Evolutionary conservation across 2,329 filamentous ascomycete species (phyloP), one percentile per base, ranked within the genome.

Genomic region (Xylaria hypoxylon): DNA sequence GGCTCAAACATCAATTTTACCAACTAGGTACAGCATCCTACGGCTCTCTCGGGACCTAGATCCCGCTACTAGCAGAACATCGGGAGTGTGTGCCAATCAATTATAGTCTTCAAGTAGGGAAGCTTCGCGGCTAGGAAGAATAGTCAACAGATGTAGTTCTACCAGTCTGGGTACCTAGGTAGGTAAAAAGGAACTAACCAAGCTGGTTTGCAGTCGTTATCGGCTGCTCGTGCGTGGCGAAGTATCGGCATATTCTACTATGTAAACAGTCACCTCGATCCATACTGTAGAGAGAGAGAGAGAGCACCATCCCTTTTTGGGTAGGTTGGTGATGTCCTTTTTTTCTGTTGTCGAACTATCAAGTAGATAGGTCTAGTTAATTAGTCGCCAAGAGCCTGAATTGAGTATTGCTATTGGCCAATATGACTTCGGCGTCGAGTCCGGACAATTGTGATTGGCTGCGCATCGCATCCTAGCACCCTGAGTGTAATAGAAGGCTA

Each of bases 401-500:
- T 11, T 11, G 5, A 42, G 24, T 42, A 13, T 53, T 11, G 1
- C 28, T 15, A 63, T 63, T 58, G 52, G 59, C 5, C 45, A 19
- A 35, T 13, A 17, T 2, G 5, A 2, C n/a, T 15, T 28, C 53
- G 60, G 60, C 8, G 28, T 40, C 5, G 35, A 26, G 7, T 35
- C 53, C 26, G 53, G 52, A 35, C 28, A 10, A 11, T 38, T 47
- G 35, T 56, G 31, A 50, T 62, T 40, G 52, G 52, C 22, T n/a
- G 35, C 15, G 13, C 7, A 3, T 11, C 22, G 19, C 22, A 11
- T 13, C 44, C 10, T 26, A 13, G 40, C 22, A 40, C n/a, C n/a
- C n/a, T n/a, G n/a, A n/a, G n/a, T n/a, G n/a, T n/a, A n/a, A n/a
- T n/a, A n/a, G n/a, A n/a, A n/a, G n/a, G n/a, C n/a, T n/a, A n/a